These are phyloP conservation scores for Grifola frondosa DNA, from an alignment of 1,284 basidiomycete genomes.

Conservation along the genomic window DNA sequence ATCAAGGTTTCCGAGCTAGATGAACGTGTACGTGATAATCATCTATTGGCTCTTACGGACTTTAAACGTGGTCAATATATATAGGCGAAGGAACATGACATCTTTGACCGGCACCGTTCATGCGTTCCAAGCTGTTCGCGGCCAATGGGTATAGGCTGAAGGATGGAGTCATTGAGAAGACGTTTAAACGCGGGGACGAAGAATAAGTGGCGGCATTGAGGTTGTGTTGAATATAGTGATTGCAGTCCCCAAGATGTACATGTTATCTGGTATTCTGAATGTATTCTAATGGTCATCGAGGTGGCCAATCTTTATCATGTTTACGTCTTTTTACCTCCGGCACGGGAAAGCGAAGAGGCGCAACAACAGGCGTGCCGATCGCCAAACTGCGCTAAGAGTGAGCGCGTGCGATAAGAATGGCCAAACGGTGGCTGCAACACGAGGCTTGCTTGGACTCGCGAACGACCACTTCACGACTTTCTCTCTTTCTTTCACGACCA, in stretches of 20 bases:
- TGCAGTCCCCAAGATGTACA: not conserved
- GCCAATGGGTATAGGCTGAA: conserved; percentile 86
- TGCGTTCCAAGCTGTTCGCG: conserved; percentile 82
- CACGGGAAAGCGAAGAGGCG: no score
- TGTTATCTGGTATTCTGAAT: not conserved
- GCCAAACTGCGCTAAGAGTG: conserved; percentile 18
- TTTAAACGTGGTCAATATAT: not conserved
- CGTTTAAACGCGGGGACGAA: conserved; percentile 40
- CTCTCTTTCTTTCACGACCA: conserved; percentile 28
- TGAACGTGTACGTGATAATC: conserved; percentile 59
- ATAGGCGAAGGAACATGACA: conserved; percentile 92
- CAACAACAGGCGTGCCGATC: conserved; percentile 1
- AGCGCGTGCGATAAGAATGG: conserved; percentile 25
- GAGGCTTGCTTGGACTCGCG: conserved; percentile 19
- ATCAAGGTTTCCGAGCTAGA: conserved; percentile 82
- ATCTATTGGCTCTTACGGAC: conserved; percentile 1
- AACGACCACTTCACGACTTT: conserved; percentile 17
- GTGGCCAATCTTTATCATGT: not conserved
- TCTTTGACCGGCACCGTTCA: conserved; percentile 88
- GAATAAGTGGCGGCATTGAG: conserved; percentile 2
- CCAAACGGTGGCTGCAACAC: conserved; percentile 20
- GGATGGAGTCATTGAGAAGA: conserved; percentile 68
- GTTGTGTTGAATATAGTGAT: not conserved
- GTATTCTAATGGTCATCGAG: not conserved
- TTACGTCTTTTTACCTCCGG: not conserved